These are phyloP conservation scores for Tuber aestivum DNA, from an alignment of 495 filamentous ascomycete genomes.

Conservation along the genomic window DNA sequence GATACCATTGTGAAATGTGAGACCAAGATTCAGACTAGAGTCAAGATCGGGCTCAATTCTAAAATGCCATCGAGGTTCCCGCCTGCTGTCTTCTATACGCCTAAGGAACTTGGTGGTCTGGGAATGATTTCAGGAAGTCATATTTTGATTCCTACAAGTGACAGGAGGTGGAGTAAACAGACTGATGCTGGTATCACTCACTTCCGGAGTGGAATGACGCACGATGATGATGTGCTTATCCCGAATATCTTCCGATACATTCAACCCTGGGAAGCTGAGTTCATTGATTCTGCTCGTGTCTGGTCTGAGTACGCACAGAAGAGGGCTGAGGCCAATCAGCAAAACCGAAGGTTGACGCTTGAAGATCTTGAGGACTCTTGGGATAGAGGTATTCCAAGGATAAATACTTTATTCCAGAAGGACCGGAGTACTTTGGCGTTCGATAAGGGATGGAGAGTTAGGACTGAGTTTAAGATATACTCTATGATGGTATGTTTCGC, in stretches of 20 bases:
- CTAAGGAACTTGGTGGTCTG: conserved; percentile 94
- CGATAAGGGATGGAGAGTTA: conserved; percentile 94
- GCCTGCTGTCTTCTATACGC: conserved; percentile 97
- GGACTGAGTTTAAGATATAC: conserved; percentile 97
- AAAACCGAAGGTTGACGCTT: conserved; percentile 88
- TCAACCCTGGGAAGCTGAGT: conserved; percentile 98
- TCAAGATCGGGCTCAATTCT: conserved; percentile 98
- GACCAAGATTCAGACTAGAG: conserved; percentile 98
- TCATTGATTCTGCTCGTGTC: conserved; percentile 96
- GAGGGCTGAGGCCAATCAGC: conserved; percentile 91
- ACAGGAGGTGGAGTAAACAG: conserved; percentile 97
- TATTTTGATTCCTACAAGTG: conserved; percentile 94
- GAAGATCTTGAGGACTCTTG: conserved; percentile 99
- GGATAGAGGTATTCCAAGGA: conserved; percentile 96
- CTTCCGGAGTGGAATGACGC: conserved; percentile 96
- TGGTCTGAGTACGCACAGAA: conserved; percentile 99
- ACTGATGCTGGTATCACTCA: conserved; percentile 97
- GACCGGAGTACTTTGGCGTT: conserved; percentile 96
- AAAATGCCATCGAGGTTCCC: conserved; percentile 99
- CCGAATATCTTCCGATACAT: conserved; percentile 99
- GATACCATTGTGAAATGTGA: conserved; percentile 99
- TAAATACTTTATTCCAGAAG: conserved; percentile 99
- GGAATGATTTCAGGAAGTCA: conserved; percentile 99
- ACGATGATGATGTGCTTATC: conserved; percentile 95
- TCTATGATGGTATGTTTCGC: conserved; percentile 65